Conservation (phyloP, 2,329 filamentous ascomycete genomes). For the Pyricularia sp. region DNA sequence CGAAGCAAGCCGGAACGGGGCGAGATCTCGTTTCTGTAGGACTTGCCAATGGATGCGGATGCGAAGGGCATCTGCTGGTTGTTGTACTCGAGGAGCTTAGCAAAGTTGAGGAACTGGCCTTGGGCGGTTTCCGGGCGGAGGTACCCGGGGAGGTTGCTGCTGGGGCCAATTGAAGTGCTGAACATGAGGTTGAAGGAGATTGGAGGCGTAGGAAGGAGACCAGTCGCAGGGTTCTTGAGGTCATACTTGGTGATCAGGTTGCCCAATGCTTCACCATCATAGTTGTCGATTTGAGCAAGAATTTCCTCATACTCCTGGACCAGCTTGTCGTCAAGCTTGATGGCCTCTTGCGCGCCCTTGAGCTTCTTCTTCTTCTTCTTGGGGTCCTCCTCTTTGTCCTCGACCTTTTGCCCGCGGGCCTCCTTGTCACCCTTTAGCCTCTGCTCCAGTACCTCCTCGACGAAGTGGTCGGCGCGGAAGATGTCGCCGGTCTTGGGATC, state of each 20-base stretch:
- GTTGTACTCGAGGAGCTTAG: constrained; percentile 91
- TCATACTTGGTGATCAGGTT: constrained; percentile 85
- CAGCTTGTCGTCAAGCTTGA: constrained; percentile 80
- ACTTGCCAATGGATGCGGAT: constrained; percentile 94
- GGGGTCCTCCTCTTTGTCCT: constrained; percentile 48
- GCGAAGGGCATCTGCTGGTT: constrained; percentile 93
- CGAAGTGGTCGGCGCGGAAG: constrained; percentile 89
- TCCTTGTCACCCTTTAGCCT: constrained; percentile 86
- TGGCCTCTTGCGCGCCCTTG: constrained; percentile 67
- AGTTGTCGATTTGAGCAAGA: constrained; percentile 92
- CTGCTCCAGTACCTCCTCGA: constrained; percentile 85
- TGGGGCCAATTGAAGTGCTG: constrained; percentile 83
- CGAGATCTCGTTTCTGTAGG: constrained; percentile 96
- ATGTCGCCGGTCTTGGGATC: constrained; percentile 97
- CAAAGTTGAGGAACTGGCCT: constrained; percentile 94
- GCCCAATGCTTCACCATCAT: constrained; percentile 76
- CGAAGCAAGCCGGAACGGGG: constrained; percentile 83
- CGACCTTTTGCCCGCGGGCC: constrained; percentile 74
- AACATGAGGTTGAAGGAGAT: constrained; percentile 99
- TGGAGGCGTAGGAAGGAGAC: constrained; percentile 66
- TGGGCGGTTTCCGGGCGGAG: constrained; percentile 92
- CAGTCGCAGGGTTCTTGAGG: constrained; percentile 78
- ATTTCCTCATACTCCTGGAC: constrained; percentile 87
- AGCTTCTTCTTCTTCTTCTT: constrained; percentile 68
- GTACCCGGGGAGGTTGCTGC: constrained; percentile 76